Conservation (phyloP, 345 rosid genomes). For the Bretschneidera sinensis region DNA sequence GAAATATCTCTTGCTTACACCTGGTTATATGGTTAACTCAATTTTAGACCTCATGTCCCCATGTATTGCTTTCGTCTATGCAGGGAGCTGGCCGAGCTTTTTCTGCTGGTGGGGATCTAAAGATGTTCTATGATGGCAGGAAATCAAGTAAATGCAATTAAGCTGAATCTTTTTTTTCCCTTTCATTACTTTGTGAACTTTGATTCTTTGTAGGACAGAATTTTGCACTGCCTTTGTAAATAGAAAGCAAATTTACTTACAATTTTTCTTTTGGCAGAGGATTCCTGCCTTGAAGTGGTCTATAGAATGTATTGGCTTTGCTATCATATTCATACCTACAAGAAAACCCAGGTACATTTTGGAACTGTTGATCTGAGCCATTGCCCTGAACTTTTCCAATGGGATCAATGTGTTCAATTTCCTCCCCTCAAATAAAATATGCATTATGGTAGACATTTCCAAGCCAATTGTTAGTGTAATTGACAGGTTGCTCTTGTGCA, state of each 20-base stretch:
- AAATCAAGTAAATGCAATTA: conserved; percentile 48
- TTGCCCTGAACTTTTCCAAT: not conserved
- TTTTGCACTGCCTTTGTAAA: not conserved
- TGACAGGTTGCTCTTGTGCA: conserved; percentile 75
- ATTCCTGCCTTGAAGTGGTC: conserved; percentile 84
- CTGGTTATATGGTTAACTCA: not conserved
- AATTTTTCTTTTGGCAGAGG: conserved; percentile 45
- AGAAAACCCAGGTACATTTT: conserved; percentile 61
- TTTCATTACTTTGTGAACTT: not conserved
- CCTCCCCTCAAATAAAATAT: conserved; percentile 1
- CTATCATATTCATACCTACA: conserved; percentile 81
- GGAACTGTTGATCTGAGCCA: not conserved
- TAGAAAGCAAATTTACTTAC: not conserved
- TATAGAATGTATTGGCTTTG: conserved; percentile 97
- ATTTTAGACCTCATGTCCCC: not conserved
- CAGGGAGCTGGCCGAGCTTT: conserved; percentile 93
- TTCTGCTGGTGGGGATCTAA: conserved; percentile 96
- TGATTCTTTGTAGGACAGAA: not conserved
- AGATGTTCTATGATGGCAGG: conserved; percentile 77
- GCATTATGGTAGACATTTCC: not conserved
- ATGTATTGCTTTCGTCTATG: not conserved
- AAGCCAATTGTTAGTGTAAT: conserved; percentile 5
- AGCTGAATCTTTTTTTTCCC: not conserved
- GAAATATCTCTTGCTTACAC: not conserved
- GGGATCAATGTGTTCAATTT: not conserved